phyloP scores from a whole-genome alignment of 306 rosid genomes.

The Crotalaria pallida region DNA sequence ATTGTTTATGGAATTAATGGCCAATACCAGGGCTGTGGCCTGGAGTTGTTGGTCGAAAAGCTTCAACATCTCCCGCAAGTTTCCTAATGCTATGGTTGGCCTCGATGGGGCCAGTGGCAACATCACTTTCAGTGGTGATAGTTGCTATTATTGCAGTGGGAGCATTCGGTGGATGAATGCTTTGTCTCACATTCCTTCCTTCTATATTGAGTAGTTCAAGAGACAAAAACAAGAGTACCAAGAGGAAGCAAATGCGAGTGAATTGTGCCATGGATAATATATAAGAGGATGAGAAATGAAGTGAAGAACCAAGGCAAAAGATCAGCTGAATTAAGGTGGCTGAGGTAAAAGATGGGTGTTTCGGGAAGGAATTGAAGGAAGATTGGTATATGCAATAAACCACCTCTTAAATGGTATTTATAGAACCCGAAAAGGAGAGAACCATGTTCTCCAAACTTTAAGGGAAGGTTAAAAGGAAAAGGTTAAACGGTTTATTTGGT shows the following conservation, averaged over 20 bases:
- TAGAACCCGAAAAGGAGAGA: slow-evolving; percentile 19
- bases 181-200: slow-evolving; percentile 44
- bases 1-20: slow-evolving; percentile 47
- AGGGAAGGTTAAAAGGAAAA: neutral
- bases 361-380: neutral
- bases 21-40: slow-evolving; percentile 89
- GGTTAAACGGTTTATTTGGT: no score
- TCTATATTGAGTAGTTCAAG: slow-evolving; percentile 37
- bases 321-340: neutral
- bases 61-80: slow-evolving; percentile 34
- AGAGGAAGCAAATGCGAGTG: slow-evolving; percentile 32
- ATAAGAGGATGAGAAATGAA: neutral
- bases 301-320: neutral
- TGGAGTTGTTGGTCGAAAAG: slow-evolving; percentile 66
- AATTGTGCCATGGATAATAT: slow-evolving; percentile 42
- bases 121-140: neutral
- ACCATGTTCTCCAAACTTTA: slow-evolving; percentile 12
- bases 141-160: neutral
- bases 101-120: slow-evolving; percentile 7
- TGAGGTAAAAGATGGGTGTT: neutral
- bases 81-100: neutral
- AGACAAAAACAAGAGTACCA: slow-evolving; percentile 41
- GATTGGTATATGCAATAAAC: slow-evolving; percentile 14
- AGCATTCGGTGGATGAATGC: slow-evolving; percentile 23
- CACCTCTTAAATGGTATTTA: slow-evolving; percentile 9